phyloP scores from a whole-genome alignment of 1,284 basidiomycete genomes.

The Heterobasidion parviporum region DNA sequence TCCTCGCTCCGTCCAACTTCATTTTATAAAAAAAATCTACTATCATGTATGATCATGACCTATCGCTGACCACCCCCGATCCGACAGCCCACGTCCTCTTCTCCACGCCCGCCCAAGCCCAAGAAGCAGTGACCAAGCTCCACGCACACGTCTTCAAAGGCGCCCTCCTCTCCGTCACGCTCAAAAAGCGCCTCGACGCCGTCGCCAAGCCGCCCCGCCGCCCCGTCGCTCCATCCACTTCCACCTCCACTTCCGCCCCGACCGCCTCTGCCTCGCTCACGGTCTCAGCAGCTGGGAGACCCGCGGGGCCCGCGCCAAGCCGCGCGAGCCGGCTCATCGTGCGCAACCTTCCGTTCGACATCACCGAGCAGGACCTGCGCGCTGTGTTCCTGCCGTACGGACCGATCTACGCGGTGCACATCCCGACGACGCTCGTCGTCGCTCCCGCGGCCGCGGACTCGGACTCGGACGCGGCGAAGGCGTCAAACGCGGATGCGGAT shows the following conservation, averaged over 20 bases:
- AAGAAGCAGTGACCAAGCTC: conserved; percentile 72
- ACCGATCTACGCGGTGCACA: conserved; percentile 79
- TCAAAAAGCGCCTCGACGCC: conserved; percentile 83
- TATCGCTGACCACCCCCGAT: too few species aligned
- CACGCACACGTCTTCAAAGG: conserved; percentile 96
- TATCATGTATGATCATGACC: conserved; percentile 12
- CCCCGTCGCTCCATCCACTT: conserved; percentile 2
- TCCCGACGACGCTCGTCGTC: conserved; percentile 40
- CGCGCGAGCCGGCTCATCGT: conserved; percentile 84
- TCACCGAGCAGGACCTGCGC: conserved; percentile 81
- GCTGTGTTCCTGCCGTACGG: conserved; percentile 86
- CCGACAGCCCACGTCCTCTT: conserved; percentile 70
- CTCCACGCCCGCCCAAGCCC: conserved; percentile 61
- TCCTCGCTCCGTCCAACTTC: too few species aligned
- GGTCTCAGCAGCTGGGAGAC: conserved; percentile 11
- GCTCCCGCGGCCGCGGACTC: conserved; percentile 12
- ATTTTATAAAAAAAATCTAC: neutral
- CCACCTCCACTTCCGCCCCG: neutral
- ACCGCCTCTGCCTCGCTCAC: neutral
- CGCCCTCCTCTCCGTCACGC: conserved; percentile 74
- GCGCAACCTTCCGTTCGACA: conserved; percentile 82
- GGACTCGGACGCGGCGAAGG: neutral
- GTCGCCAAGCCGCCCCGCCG: conserved; percentile 38
- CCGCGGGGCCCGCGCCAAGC: conserved; percentile 41
- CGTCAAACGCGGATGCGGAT: conserved; percentile 18